phyloP scores from a whole-genome alignment of 2,329 filamentous ascomycete species.

The Phyllosticta paracitricarpa region DNA sequence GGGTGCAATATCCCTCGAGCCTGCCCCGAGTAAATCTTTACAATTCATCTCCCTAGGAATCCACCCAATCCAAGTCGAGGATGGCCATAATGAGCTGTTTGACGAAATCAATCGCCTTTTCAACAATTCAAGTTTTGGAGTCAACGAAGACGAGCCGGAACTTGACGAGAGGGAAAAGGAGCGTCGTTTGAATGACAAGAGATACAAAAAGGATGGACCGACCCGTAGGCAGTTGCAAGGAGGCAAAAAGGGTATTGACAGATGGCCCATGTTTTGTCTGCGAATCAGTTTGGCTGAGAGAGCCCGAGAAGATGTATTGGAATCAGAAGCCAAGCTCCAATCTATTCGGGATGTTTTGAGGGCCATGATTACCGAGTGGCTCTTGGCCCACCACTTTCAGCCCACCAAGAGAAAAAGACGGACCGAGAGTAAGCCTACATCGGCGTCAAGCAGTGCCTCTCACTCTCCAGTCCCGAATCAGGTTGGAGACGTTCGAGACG shows the following conservation, averaged over 20 bases:
- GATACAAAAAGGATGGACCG: conserved; percentile 39
- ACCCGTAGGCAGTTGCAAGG: conserved; percentile 43
- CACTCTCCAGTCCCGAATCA: neutral
- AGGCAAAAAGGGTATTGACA: conserved; percentile 58
- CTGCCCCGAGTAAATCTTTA: conserved; percentile 58
- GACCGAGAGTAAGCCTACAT: neutral
- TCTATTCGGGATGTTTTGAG: conserved; percentile 55
- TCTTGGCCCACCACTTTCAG: conserved; percentile 61
- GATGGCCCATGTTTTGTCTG: conserved; percentile 86
- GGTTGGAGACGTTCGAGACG: neutral
- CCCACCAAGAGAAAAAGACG: conserved; percentile 32
- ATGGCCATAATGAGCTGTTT: conserved; percentile 57
- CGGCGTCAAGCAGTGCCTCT: conserved; percentile 1
- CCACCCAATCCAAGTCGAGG: conserved; percentile 48
- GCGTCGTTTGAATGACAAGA: conserved; percentile 27
- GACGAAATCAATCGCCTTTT: conserved; percentile 73
- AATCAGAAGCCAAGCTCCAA: conserved; percentile 33
- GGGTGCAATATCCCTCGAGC: conserved; percentile 61
- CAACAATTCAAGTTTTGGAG: conserved; percentile 64
- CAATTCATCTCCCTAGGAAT: conserved; percentile 80
- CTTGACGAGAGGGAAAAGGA: conserved; percentile 28
- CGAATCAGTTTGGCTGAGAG: conserved; percentile 30
- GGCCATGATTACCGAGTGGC: conserved; percentile 61
- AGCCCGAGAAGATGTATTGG: conserved; percentile 16
- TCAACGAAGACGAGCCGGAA: conserved; percentile 37